Conservation (phyloP, 345 rosid species). For the Rhizophora apiculata region DNA sequence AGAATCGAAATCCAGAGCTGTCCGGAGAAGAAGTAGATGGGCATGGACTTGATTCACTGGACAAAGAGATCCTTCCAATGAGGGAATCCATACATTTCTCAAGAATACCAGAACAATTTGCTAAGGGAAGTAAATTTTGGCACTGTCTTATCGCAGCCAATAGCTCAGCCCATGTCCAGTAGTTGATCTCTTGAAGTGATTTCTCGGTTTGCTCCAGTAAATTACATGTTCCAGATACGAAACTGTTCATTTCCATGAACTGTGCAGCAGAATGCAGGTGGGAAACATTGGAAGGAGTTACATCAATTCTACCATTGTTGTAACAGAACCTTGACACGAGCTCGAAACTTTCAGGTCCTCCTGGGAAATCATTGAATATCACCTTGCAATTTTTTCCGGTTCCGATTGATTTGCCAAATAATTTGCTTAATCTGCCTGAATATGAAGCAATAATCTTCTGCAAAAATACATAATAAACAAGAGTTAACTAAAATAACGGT, state of each 20-base stretch:
- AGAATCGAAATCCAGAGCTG: constrained; percentile 67
- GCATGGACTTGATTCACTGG: constrained; percentile 66
- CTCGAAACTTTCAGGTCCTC: constrained; percentile 75
- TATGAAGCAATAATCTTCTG: constrained; percentile 65
- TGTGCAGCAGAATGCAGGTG: constrained; percentile 62
- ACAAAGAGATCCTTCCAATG: constrained; percentile 47
- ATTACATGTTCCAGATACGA: constrained; percentile 32
- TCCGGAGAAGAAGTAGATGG: constrained; percentile 74
- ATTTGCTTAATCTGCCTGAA: constrained; percentile 59
- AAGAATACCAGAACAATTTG: constrained; percentile 32
- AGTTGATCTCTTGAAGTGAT: constrained; percentile 56
- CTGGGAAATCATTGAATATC: constrained; percentile 83
- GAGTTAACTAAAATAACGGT: constrained; percentile 26
- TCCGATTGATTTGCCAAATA: constrained; percentile 54
- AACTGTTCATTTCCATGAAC: constrained; percentile 64
- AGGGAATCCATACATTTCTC: constrained; percentile 59
- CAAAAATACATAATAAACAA: constrained; percentile 19
- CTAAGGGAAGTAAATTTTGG: constrained; percentile 40
- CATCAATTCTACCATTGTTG: constrained; percentile 47
- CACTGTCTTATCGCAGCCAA: constrained; percentile 63
- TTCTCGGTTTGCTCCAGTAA: constrained; percentile 58
- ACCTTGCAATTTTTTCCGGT: constrained; percentile 50
- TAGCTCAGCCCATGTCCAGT: constrained; percentile 83
- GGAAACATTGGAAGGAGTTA: constrained; percentile 53
- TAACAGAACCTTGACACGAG: constrained; percentile 77